Evolutionary conservation across 2,329 filamentous ascomycete species (phyloP), one percentile per base, ranked within the genome.

Genomic region (Alternaria brassicicola): DNA sequence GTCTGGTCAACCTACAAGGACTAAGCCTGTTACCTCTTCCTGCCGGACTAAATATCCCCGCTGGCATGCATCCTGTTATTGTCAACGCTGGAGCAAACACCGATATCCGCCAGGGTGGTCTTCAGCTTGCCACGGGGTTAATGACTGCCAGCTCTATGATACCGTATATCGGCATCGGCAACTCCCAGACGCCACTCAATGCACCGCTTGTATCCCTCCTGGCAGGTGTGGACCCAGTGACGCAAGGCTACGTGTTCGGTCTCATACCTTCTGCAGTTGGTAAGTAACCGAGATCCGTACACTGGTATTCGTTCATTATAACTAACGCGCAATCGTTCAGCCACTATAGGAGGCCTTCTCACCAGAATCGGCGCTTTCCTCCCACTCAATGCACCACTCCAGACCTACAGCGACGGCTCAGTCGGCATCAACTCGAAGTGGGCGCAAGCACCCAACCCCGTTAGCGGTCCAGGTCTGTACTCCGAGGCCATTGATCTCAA

Each of bases 401-500:
- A 49, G 28, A 31, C 48, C 7, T 55, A 51, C 42, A 31, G 48
- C 5, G 52, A 59, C 28, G 56, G 56, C 15, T 45, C 45, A 5
- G 15, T 55, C 13, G 47, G 52, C 17, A 43, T 49, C 41, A 59
- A 55, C 43, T 52, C 56, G 13, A 62, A 59, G 15, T 58, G 55
- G 59, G 55, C 51, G 12, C 41, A 49, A 28, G 33, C 39, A 12
- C 55, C 59, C 25, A 62, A 59, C 23, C 56, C 52, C 1, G 33
- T 25, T 4, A 51, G 47, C n/a, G 57, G 57, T 4, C 49, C 60
- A n/a, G 52, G 52, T 6, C 17, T 57, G 9, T 63, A 63, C 36
- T 46, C 50, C 4, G 59, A 56, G 39, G 59, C 59, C 7, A 21
- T 57, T 13, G 55, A 64, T 38, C 15, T 64, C 12, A 55, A 54